phyloP scores from a whole-genome alignment of 2,329 filamentous ascomycete species.

The Colletotrichum tabaci region DNA sequence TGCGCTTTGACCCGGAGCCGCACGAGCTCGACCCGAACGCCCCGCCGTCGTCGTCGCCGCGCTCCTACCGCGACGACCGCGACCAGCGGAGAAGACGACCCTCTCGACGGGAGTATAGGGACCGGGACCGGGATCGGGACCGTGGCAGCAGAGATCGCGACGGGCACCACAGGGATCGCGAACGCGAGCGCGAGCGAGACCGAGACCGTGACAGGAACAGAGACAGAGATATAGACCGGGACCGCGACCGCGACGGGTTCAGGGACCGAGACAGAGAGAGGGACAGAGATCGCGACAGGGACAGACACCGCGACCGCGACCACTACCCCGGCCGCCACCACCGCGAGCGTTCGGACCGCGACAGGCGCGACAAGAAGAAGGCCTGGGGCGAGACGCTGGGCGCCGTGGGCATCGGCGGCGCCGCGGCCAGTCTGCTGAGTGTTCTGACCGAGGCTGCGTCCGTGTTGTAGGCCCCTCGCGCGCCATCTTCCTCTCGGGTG shows the following conservation, averaged over 20 bases:
- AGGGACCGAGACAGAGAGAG: conserved; percentile 49
- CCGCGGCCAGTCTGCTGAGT: conserved; percentile 70
- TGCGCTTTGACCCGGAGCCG: conserved; percentile 67
- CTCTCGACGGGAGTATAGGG: conserved; percentile 41
- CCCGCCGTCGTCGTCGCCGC: conserved; percentile 44
- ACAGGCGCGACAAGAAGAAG: conserved; percentile 58
- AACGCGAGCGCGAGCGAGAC: conserved; percentile 55
- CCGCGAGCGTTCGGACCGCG: conserved; percentile 45
- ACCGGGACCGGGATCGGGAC: not conserved
- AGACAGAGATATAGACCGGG: conserved; percentile 54
- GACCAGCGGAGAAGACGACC: conserved; percentile 49
- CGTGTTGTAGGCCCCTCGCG: conserved; percentile 43
- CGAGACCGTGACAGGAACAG: conserved; percentile 47
- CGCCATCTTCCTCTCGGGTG: not conserved
- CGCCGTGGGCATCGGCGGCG: conserved; percentile 73
- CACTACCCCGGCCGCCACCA: conserved; percentile 54
- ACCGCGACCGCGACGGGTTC: conserved; percentile 51
- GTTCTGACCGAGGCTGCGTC: conserved; percentile 71
- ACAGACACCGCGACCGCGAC: conserved; percentile 58
- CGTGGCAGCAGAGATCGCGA: conserved; percentile 53
- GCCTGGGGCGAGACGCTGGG: conserved; percentile 68
- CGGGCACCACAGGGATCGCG: conserved; percentile 54
- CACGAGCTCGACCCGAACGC: conserved; percentile 58
- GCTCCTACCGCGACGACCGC: conserved; percentile 50
- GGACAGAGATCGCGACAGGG: conserved; percentile 50